Conservation (phyloP, 1,284 basidiomycete genomes). For the Marasmius tenuissimus region DNA sequence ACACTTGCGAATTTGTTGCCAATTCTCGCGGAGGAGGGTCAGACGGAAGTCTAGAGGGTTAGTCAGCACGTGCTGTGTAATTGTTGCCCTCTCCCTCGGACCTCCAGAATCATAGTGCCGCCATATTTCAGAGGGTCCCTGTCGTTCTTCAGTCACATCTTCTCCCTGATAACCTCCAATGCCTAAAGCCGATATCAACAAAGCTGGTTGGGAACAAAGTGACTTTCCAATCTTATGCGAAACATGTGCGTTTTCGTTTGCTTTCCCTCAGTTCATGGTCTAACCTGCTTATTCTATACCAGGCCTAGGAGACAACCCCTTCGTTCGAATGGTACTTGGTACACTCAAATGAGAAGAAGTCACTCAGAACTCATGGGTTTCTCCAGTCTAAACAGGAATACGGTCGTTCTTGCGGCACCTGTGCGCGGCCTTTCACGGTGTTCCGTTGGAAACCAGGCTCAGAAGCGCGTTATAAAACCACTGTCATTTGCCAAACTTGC, state of each 20-base stretch:
- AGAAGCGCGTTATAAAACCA: conserved; percentile 95
- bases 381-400: conserved; percentile 92
- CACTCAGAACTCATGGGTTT: not conserved
- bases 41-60: too few relatives aligned
- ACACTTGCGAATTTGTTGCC: too few relatives aligned
- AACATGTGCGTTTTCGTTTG: conserved; percentile 65
- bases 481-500: conserved; percentile 98
- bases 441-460: conserved; percentile 98
- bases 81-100: too few relatives aligned
- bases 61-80: too few relatives aligned
- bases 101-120: too few relatives aligned
- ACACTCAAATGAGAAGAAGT: not conserved
- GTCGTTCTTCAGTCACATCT: not conserved
- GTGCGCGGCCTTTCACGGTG: conserved; percentile 93
- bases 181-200: conserved; percentile 85
- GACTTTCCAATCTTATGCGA: conserved; percentile 91
- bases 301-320: conserved; percentile 88
- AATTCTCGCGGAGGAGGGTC: too few relatives aligned
- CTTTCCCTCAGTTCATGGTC: not conserved
- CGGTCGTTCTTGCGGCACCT: conserved; percentile 94
- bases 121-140: too few relatives aligned
- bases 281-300: conserved; percentile 13
- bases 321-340: conserved; percentile 79
- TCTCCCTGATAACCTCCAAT: conserved; percentile 27
- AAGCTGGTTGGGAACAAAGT: conserved; percentile 88